Percentiles rank a stretch among this genome's conserved stretches.
Conservation (phyloP, 2,329 filamentous ascomycete species). For the Leptographium galeiforme region DNA sequence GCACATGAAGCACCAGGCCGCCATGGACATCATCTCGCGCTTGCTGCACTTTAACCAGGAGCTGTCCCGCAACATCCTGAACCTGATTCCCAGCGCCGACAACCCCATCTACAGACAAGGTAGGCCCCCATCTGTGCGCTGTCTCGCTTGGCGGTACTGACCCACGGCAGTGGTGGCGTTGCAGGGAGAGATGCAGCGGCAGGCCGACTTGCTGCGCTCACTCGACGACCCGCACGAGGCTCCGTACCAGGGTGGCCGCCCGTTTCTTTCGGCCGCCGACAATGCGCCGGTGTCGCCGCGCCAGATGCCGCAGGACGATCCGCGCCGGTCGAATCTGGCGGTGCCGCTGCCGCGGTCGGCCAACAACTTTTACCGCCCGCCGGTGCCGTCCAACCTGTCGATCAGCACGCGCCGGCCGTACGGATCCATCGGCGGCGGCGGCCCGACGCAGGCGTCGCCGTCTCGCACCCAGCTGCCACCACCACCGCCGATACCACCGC, state of each 20-base stretch:
- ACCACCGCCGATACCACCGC: constrained; percentile 32
- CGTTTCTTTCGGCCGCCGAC: constrained; percentile 55
- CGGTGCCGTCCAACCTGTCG: constrained; percentile 70
- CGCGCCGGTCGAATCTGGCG: constrained; percentile 55
- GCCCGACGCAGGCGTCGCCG: constrained; percentile 53
- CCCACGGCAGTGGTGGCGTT: constrained; percentile 35
- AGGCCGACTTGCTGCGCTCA: constrained; percentile 41
- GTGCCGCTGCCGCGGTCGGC: constrained; percentile 41
- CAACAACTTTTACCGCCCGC: constrained; percentile 55
- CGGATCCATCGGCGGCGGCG: constrained; percentile 61
- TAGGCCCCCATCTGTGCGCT: constrained; percentile 31
- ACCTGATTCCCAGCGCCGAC: constrained; percentile 62
- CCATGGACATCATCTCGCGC: constrained; percentile 67
- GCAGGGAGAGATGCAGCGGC: constrained; percentile 47
- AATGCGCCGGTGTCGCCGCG: constrained; percentile 76
- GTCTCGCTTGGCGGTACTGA: not conserved
- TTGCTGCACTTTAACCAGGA: constrained; percentile 69
- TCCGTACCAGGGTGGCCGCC: constrained; percentile 48
- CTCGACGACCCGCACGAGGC: constrained; percentile 56
- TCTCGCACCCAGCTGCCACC: constrained; percentile 54
- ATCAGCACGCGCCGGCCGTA: constrained; percentile 65
- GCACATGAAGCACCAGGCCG: constrained; percentile 65
- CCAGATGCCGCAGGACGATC: constrained; percentile 75
- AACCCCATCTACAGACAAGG: constrained; percentile 69
- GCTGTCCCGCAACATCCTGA: constrained; percentile 60